Evolutionary conservation across 2,329 filamentous ascomycete genomes (phyloP), one percentile per base, ranked within the genome.

Genomic region (Chrysoporthe deuterocubensis): DNA sequence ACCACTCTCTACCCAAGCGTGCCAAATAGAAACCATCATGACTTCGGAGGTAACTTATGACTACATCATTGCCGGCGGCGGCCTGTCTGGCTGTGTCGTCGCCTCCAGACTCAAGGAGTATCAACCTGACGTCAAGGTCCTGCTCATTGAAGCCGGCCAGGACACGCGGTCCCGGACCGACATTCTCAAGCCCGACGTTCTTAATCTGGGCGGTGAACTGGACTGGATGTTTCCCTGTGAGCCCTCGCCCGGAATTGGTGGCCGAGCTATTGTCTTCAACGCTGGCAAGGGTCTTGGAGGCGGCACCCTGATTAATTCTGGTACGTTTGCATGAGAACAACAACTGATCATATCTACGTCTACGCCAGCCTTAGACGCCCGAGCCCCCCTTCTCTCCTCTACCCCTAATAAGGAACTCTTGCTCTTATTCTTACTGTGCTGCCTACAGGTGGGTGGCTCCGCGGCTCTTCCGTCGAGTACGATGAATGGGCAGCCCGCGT

Each of bases 391-490:
- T 9, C 37, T 9, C 26, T 26, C 26, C 26, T 26, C 26, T 26
- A 26, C 26, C 26, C 26, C 26, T 26, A 26, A 26, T 6, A 40
- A 40, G 37, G 4, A 9, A 40, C 6, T 40, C 37, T 9, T 40
- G 37, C 37, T 40, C 37, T 9, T 6, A 9, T 40, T 40, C 9
- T 40, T 9, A 40, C 37, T 9, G 37, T 40, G 5, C 13, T 16
- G 44, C 8, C 13, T 13, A 7, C 26, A 74, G 79, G 78, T 6
- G 75, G 74, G 5, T 83, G 82, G 76, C 80, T 80, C 34, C 81
- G 83, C 42, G 83, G 82, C 1, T 76, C 78, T 43, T 74, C 75
- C 2, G 72, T 74, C 6, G 83, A 85, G 70, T 86, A 81, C 69
- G 78, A 85, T 32, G 75, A 78, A 57, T 85, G 83, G 84, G 80